These are phyloP conservation scores for Microsporum ferrugineum DNA, from an alignment of 2,329 filamentous ascomycete genomes.

Conservation along the genomic window DNA sequence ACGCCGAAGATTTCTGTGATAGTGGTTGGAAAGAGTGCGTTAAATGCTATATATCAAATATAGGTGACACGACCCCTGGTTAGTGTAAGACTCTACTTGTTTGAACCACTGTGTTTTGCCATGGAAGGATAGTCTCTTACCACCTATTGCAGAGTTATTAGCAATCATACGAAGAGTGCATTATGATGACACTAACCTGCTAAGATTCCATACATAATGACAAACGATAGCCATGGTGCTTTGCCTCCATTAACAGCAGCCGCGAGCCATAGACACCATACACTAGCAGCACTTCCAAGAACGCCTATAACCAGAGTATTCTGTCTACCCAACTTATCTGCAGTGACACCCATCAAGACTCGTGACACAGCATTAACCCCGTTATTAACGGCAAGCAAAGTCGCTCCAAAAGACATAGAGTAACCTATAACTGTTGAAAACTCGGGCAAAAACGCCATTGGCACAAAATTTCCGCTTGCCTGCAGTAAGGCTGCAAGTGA, in stretches of 20 bases:
- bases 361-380: slow-evolving; percentile 31
- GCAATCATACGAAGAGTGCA: background rate
- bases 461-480: slow-evolving; percentile 30
- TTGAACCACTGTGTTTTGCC: background rate
- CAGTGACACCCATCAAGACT: slow-evolving; percentile 28
- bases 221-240: slow-evolving; percentile 9
- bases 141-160: background rate
- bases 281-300: slow-evolving; percentile 20
- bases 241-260: slow-evolving; percentile 9
- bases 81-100: background rate
- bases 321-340: slow-evolving; percentile 30
- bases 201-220: slow-evolving; percentile 12
- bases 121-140: background rate
- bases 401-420: slow-evolving; percentile 25
- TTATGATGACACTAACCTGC: slow-evolving; percentile 4
- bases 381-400: slow-evolving; percentile 32
- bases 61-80: background rate
- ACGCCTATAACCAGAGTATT: slow-evolving; percentile 29
- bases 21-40: slow-evolving; percentile 29
- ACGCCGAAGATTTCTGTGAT: slow-evolving; percentile 32
- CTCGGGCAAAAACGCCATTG: slow-evolving; percentile 30
- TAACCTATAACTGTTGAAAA: slow-evolving; percentile 32
- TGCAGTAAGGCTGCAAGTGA: slow-evolving; percentile 27
- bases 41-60: slow-evolving; percentile 5
- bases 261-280: slow-evolving; percentile 21